These are phyloP conservation scores for Eucalyptus regnans DNA, from an alignment of 345 rosid species.

Conservation along the genomic window DNA sequence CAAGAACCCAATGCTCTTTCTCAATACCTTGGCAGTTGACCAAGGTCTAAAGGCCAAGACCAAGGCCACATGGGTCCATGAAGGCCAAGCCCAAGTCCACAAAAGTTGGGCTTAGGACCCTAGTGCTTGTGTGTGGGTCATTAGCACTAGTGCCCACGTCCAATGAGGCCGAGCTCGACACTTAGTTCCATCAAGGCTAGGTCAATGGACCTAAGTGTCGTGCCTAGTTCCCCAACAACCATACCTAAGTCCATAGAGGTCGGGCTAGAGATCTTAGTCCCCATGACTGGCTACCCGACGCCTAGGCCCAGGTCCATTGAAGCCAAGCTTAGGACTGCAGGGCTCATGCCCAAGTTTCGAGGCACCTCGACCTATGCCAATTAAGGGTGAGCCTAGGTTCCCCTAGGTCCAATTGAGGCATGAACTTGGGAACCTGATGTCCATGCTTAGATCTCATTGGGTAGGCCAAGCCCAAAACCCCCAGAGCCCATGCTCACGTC, in stretches of 20 bases:
- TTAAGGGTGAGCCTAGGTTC: background rate
- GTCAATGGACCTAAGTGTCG: background rate
- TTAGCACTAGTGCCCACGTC: background rate
- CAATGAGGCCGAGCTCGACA: background rate
- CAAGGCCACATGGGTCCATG: too few species aligned
- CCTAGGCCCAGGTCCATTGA: background rate
- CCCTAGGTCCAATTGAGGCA: background rate
- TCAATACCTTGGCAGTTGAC: too few species aligned
- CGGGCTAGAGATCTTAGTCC: too few species aligned
- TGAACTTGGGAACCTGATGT: background rate
- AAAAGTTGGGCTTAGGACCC: too few species aligned
- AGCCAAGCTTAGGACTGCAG: rapidly evolving
- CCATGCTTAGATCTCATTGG: background rate
- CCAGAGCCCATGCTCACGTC: background rate
- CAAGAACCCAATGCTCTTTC: too few species aligned
- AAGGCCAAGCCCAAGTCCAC: too few species aligned
- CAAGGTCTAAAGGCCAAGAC: too few species aligned
- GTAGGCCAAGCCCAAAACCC: background rate
- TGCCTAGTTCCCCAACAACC: background rate
- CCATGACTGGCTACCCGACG: rapidly evolving
- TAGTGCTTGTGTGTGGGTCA: too few species aligned
- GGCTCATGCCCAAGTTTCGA: background rate
- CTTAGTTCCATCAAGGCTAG: background rate
- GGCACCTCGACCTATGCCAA: background rate
- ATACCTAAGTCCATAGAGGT: background rate